Percentiles rank a stretch among this genome's conserved stretches.
phyloP scores from a whole-genome alignment of 768 basidiomycete genomes.

The Mycena haematopus region DNA sequence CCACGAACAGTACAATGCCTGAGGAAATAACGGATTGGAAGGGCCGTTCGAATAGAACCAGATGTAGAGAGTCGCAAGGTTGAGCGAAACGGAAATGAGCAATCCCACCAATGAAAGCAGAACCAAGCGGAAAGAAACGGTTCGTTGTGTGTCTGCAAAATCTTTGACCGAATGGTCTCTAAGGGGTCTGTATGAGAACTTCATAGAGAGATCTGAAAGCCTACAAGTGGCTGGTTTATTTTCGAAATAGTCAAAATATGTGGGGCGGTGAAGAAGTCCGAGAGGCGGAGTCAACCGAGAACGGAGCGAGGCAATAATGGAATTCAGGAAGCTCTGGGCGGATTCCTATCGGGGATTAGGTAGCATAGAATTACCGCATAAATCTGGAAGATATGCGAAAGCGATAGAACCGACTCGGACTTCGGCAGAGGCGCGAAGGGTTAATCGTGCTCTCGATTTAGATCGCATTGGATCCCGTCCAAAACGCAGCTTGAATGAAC shows the following conservation, averaged over 20 bases:
- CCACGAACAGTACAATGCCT: slow-evolving; percentile 28
- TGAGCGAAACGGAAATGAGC: slow-evolving; percentile 20
- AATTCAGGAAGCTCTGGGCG: slow-evolving; percentile 9
- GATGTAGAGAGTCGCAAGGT: slow-evolving; percentile 19
- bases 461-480: slow-evolving; percentile 8
- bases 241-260: slow-evolving; percentile 11
- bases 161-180: slow-evolving; percentile 1
- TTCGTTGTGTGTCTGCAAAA: slow-evolving; percentile 6
- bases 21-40: slow-evolving; percentile 24
- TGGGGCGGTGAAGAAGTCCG: slow-evolving; percentile 13
- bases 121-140: slow-evolving; percentile 10
- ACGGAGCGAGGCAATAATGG: slow-evolving; percentile 26
- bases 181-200: slow-evolving; percentile 22
- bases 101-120: slow-evolving; percentile 1
- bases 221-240: slow-evolving; percentile 10
- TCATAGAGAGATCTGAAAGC: slow-evolving; percentile 19
- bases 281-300: slow-evolving; percentile 18
- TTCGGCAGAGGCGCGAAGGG: slow-evolving; percentile 15
- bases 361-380: slow-evolving; percentile 19
- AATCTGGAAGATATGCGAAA: slow-evolving; percentile 29
- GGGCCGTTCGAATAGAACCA: slow-evolving; percentile 24
- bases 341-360: slow-evolving; percentile 22
- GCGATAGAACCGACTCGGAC: slow-evolving; percentile 14
- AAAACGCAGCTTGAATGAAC: slow-evolving; percentile 16
- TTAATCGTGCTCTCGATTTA: slow-evolving; percentile 18